Evolutionary conservation across 768 basidiomycete species (phyloP).

Genomic region (Rhizopogon rudus): DNA sequence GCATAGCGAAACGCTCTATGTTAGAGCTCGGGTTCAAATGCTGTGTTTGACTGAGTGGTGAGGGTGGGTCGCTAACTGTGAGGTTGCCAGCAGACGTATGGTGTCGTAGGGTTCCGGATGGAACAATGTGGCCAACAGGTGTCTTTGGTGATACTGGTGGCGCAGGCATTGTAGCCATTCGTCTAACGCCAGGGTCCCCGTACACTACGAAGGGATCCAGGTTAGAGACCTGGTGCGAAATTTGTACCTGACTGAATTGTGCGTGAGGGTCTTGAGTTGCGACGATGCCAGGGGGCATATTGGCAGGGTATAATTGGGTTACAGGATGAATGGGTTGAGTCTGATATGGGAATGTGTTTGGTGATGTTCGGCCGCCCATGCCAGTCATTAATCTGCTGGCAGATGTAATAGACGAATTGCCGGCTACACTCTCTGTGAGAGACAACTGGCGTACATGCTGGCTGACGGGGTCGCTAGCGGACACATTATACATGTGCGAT

Average conservation of each 20-base stretch:
- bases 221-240: slow-evolving; percentile 14
- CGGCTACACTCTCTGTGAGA: slow-evolving; percentile 11
- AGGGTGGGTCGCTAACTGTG: neutral
- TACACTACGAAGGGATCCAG: slow-evolving; percentile 18
- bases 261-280: neutral
- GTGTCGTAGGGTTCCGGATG: slow-evolving; percentile 5
- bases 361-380: slow-evolving; percentile 12
- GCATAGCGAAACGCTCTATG: slow-evolving; percentile 1
- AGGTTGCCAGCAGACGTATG: neutral
- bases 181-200: slow-evolving; percentile 8
- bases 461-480: neutral
- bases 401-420: slow-evolving; percentile 21
- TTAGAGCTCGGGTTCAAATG: slow-evolving; percentile 14
- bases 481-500: neutral
- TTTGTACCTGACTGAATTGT: neutral
- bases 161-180: too few species aligned
- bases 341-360: slow-evolving; percentile 28
- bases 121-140: slow-evolving; percentile 8
- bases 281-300: slow-evolving; percentile 1
- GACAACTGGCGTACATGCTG: slow-evolving; percentile 15
- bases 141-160: slow-evolving; percentile 2
- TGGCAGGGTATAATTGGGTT: neutral
- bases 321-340: slow-evolving; percentile 7
- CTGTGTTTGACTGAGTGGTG: neutral
- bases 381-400: slow-evolving; percentile 25